Evolutionary conservation across 1,284 basidiomycete genomes (phyloP).

Genomic region (Cerioporus squamosus): DNA sequence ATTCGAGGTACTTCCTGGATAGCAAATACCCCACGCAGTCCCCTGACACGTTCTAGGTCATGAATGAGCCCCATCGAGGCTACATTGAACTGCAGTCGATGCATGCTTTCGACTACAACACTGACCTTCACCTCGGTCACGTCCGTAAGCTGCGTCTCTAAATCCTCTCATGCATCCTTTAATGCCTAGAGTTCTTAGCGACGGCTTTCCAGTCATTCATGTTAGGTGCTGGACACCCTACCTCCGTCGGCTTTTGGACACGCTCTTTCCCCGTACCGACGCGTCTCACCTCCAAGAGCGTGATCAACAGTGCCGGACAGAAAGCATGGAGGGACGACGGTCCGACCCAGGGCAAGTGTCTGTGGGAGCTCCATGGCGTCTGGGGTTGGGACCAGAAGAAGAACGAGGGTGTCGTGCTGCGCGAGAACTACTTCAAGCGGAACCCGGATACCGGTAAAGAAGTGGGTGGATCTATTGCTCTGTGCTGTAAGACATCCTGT

Average conservation of each 20-base stretch:
- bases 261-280: slow-evolving; percentile 89
- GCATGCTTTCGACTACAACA: slow-evolving; percentile 91
- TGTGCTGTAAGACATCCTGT: not conserved
- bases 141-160: slow-evolving; percentile 60
- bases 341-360: slow-evolving; percentile 71
- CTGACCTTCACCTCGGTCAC: slow-evolving; percentile 90
- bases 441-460: slow-evolving; percentile 64
- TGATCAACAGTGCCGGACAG: slow-evolving; percentile 61
- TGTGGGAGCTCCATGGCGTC: slow-evolving; percentile 93
- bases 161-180: not conserved
- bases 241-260: slow-evolving; percentile 73
- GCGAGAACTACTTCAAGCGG: slow-evolving; percentile 86
- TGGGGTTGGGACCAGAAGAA: slow-evolving; percentile 88
- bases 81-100: slow-evolving; percentile 86
- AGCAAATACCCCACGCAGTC: not conserved
- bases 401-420: slow-evolving; percentile 74
- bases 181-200: slow-evolving; percentile 44
- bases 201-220: slow-evolving; percentile 86
- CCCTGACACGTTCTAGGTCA: slow-evolving; percentile 54
- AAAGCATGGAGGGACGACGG: slow-evolving; percentile 76
- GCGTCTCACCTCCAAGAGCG: slow-evolving; percentile 54
- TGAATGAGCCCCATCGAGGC: slow-evolving; percentile 97
- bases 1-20: slow-evolving; percentile 66
- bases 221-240: slow-evolving; percentile 80
- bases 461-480: slow-evolving; percentile 39